Evolutionary conservation across 768 basidiomycete genomes (phyloP).

Genomic region (Tephrocybe sp.): DNA sequence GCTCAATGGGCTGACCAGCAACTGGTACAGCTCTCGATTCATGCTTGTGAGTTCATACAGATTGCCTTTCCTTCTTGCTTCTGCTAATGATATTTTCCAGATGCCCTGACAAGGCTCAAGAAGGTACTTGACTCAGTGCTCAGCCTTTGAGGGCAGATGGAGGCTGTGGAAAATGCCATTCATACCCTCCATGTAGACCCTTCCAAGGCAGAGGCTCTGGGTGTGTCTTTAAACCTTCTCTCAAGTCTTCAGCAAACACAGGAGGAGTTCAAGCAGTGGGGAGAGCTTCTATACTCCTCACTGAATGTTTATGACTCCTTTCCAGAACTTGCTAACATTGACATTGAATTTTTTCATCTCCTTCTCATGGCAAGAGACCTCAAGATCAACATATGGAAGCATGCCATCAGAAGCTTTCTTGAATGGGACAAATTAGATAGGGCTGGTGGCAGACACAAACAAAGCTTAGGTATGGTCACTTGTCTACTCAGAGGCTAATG

Average conservation of each 20-base stretch:
- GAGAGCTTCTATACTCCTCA: conserved; percentile 31
- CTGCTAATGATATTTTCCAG: not conserved
- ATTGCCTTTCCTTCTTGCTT: not conserved
- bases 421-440: conserved; percentile 35
- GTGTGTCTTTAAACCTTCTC: conserved; percentile 14
- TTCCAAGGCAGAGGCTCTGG: not conserved
- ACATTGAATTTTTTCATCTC: conserved; percentile 26
- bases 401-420: conserved; percentile 32
- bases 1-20: not conserved
- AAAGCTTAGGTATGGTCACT: conserved; percentile 12
- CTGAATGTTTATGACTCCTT: conserved; percentile 32
- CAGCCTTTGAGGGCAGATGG: too few relatives aligned
- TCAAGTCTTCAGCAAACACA: conserved; percentile 21
- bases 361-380: conserved; percentile 35
- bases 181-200: not conserved
- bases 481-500: not conserved
- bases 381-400: conserved; percentile 37
- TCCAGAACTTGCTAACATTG: conserved; percentile 30
- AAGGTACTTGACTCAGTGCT: not conserved
- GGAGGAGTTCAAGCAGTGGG: conserved; percentile 18
- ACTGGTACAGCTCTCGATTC: not conserved
- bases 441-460: conserved; percentile 27
- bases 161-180: conserved; percentile 21
- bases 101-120: not conserved
- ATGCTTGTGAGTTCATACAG: not conserved